Percentiles rank a stretch among this genome's conserved stretches.
Evolutionary conservation across 208 protist species (phyloP).

Genomic region (Plasmodiophora brassicae): DNA sequence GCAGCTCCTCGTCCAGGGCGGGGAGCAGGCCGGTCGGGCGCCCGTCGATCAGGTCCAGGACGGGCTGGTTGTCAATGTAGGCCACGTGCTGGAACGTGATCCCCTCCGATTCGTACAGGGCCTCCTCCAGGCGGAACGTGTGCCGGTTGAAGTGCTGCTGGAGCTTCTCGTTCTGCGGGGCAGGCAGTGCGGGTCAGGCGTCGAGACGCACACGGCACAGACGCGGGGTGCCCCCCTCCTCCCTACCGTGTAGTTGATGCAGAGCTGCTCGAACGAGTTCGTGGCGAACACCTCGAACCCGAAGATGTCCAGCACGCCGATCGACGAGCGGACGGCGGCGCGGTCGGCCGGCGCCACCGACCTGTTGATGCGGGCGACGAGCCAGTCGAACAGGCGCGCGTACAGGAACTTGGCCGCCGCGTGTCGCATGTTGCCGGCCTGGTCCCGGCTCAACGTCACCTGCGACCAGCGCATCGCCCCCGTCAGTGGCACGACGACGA

Average conservation of each 20-base stretch:
- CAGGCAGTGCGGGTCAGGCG: no score
- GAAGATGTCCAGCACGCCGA: slow-evolving; percentile 69
- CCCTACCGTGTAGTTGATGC: slow-evolving; percentile 89
- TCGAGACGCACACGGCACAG: no score
- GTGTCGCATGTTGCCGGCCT: slow-evolving; percentile 64
- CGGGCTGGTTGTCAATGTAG: slow-evolving; percentile 44
- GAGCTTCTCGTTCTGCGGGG: slow-evolving; percentile 51
- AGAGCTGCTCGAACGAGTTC: slow-evolving; percentile 88
- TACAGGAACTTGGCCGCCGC: slow-evolving; percentile 88
- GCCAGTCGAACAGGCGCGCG: slow-evolving; percentile 84
- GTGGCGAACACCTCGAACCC: slow-evolving; percentile 69
- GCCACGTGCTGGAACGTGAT: background rate
- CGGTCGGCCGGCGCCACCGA: slow-evolving; percentile 56
- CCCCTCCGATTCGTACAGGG: slow-evolving; percentile 37
- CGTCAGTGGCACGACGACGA: background rate
- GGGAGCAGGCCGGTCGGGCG: slow-evolving; percentile 37
- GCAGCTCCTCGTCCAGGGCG: slow-evolving; percentile 45
- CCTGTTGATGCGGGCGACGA: slow-evolving; percentile 84
- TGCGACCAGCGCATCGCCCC: no score
- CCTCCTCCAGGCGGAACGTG: slow-evolving; percentile 46
- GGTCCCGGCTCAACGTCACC: background rate
- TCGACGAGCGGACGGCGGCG: slow-evolving; percentile 48
- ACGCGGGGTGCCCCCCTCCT: no score
- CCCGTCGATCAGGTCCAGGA: slow-evolving; percentile 46
- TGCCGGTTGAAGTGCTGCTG: slow-evolving; percentile 45